Percentiles rank a stretch among this genome's conserved stretches.
These are phyloP conservation scores for Beauveria medogensis DNA, from an alignment of 2,329 filamentous ascomycete species.

Conservation along the genomic window DNA sequence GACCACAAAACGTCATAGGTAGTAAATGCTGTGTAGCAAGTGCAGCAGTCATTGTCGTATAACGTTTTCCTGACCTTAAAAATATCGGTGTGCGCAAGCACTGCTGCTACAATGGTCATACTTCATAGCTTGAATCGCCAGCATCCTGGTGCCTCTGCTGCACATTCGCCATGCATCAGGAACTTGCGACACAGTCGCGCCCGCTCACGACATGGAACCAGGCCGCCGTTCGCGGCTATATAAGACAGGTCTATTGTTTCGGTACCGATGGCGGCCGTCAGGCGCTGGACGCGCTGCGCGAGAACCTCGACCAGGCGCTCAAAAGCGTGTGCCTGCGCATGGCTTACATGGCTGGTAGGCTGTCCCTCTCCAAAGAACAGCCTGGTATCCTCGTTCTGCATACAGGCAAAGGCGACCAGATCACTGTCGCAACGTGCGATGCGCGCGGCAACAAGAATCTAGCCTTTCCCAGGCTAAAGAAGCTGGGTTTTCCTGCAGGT, in stretches of 20 bases:
- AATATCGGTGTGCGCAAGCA: not conserved
- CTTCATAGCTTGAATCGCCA: not conserved
- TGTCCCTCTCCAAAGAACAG: not conserved
- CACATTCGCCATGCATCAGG: not conserved
- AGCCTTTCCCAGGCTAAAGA: constrained; percentile 20
- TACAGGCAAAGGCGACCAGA: not conserved
- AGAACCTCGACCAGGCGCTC: constrained; percentile 5
- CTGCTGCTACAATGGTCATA: not conserved
- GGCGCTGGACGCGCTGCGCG: constrained; percentile 6
- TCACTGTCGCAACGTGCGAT: not conserved
- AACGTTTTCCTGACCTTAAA: not conserved
- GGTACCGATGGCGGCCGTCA: constrained; percentile 1
- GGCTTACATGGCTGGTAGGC: constrained; percentile 3
- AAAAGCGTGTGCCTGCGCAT: not conserved
- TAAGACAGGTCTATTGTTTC: constrained; percentile 16
- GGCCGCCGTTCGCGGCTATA: constrained; percentile 13
- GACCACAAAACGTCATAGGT: constrained; percentile 8
- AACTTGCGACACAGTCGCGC: not conserved
- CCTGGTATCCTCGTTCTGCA: not conserved
- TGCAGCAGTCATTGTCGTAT: not conserved
- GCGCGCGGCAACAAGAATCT: not conserved
- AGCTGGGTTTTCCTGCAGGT: constrained; percentile 21
- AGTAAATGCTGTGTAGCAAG: not conserved
- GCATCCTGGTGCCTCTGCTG: not conserved
- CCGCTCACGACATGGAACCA: constrained; percentile 14